These are phyloP conservation scores for Linum usitatissimum DNA, from an alignment of 345 rosid species.

Conservation along the genomic window DNA sequence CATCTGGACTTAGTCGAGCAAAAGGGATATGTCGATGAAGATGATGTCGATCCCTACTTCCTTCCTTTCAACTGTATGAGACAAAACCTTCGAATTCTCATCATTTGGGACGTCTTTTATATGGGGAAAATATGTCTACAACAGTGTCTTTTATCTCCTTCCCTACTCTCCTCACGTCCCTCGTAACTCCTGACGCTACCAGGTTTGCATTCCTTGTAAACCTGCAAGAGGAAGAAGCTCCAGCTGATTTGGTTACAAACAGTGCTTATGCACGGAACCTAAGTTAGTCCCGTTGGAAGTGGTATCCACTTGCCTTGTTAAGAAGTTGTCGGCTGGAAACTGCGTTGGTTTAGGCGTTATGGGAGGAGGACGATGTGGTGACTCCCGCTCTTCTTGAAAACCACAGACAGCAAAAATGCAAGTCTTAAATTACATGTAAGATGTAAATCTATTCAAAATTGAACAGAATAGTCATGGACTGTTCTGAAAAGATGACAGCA, in stretches of 20 bases:
- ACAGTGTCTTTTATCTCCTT: conserved; percentile 41
- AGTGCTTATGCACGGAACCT: background rate
- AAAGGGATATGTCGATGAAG: background rate
- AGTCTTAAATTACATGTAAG: background rate
- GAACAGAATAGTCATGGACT: background rate
- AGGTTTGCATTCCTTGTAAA: conserved; percentile 46
- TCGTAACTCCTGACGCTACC: conserved; percentile 54
- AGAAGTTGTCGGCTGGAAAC: conserved; percentile 40
- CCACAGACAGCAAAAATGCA: background rate
- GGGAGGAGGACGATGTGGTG: conserved; percentile 28
- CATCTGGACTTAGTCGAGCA: too few species aligned
- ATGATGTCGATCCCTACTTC: background rate
- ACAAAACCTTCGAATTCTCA: background rate
- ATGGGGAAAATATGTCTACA: conserved; percentile 41
- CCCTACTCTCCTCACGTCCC: conserved; percentile 42
- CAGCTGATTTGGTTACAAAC: background rate
- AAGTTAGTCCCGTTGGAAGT: background rate
- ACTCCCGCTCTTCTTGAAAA: conserved; percentile 26
- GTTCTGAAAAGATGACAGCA: background rate
- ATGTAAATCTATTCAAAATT: too few species aligned
- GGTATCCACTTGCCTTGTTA: conserved; percentile 32
- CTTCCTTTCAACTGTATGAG: background rate
- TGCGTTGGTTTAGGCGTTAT: conserved; percentile 25
- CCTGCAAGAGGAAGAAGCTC: conserved; percentile 18
- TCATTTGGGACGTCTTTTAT: conserved; percentile 48